phyloP scores from a whole-genome alignment of 345 rosid species.

The Psidium friedrichsthalianum region DNA sequence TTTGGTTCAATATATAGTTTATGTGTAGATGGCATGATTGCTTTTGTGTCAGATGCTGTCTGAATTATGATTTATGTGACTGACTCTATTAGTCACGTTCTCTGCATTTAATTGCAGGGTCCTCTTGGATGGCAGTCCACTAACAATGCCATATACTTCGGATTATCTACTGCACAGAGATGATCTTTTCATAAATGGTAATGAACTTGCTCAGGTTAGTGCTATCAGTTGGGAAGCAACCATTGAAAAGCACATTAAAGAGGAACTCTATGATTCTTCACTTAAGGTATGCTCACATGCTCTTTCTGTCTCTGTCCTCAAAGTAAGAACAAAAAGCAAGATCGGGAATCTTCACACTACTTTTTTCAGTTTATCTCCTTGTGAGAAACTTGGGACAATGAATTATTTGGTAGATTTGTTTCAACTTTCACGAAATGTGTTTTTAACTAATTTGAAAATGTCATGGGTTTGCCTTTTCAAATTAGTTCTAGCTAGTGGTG shows the following conservation, averaged over 20 bases:
- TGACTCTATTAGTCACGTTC: background rate
- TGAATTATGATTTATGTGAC: background rate
- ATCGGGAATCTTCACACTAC: background rate
- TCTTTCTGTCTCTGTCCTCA: background rate
- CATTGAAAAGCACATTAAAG: slow-evolving; percentile 76
- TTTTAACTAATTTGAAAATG: background rate
- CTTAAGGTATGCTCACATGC: slow-evolving; percentile 35
- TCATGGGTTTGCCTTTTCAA: background rate
- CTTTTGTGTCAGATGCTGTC: background rate
- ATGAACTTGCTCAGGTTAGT: slow-evolving; percentile 52
- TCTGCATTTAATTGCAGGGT: slow-evolving; percentile 46
- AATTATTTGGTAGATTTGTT: background rate
- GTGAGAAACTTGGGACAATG: background rate
- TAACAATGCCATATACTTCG: slow-evolving; percentile 63
- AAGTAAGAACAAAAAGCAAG: background rate
- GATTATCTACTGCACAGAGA: slow-evolving; percentile 58
- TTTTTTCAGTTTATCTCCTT: background rate
- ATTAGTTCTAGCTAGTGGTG: background rate
- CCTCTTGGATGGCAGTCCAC: slow-evolving; percentile 94
- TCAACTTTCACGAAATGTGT: background rate
- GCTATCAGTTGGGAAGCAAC: slow-evolving; percentile 92
- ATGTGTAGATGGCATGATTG: background rate
- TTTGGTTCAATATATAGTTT: background rate
- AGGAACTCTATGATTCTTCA: slow-evolving; percentile 75
- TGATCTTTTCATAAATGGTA: slow-evolving; percentile 47